Evolutionary conservation across 257 asterid species (phyloP).

Genomic region (Solanum chmielewskii): DNA sequence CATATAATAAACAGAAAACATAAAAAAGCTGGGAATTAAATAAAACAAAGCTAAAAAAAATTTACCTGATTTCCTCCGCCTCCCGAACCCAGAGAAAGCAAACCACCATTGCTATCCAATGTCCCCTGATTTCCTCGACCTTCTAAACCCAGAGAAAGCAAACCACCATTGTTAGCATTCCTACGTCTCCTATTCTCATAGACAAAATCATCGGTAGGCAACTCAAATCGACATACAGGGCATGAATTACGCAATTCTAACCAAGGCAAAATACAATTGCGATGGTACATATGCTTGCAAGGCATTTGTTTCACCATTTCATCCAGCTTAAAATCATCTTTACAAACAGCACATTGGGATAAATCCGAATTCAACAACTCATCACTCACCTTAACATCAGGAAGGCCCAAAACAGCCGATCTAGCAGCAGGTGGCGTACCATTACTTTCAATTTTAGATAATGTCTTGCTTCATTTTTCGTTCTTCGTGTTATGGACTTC

Average conservation of each 20-base stretch:
- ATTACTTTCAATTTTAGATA: not conserved
- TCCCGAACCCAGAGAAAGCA: too few relatives aligned
- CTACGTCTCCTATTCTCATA: not conserved
- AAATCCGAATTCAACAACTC: conserved; percentile 2
- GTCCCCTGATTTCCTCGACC: too few relatives aligned
- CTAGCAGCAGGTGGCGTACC: conserved; percentile 31
- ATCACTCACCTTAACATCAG: conserved; percentile 13
- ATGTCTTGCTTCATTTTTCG: too few relatives aligned
- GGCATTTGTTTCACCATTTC: conserved; percentile 28
- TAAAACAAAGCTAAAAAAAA: too few relatives aligned
- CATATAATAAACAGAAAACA: too few relatives aligned
- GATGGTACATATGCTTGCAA: conserved; percentile 31
- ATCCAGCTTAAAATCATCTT: conserved; percentile 19
- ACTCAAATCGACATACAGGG: conserved; percentile 12
- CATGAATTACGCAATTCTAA: conserved; percentile 37
- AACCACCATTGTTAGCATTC: not conserved
- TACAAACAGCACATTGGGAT: conserved; percentile 32
- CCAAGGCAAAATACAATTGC: conserved; percentile 29
- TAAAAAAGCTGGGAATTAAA: too few relatives aligned
- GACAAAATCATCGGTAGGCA: not conserved
- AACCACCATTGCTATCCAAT: too few relatives aligned
- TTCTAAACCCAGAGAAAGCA: too few relatives aligned
- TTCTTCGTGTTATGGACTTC: too few relatives aligned
- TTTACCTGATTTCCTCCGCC: too few relatives aligned
- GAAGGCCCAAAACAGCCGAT: conserved; percentile 15